These are phyloP conservation scores for Cyberlindnera petersonii DNA, from an alignment of 805 yeast species.

Conservation along the genomic window DNA sequence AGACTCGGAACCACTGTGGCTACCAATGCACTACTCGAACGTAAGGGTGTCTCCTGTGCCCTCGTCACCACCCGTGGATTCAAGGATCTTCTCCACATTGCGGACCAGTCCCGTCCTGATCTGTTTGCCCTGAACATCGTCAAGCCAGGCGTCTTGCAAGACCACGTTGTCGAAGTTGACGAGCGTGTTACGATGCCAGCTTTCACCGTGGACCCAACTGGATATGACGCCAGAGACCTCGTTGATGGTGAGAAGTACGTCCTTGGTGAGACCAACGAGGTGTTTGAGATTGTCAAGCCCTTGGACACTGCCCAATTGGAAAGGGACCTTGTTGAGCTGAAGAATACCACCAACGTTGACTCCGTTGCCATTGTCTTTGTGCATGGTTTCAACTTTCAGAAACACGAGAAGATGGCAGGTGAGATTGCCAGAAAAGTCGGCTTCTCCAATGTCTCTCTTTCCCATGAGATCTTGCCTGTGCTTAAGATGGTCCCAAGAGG, in stretches of 20 bases:
- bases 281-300: conserved; percentile 35
- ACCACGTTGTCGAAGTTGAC: conserved; percentile 42
- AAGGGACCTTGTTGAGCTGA: conserved; percentile 21
- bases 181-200: conserved; percentile 61
- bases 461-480: conserved; percentile 30
- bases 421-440: conserved; percentile 33
- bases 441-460: conserved; percentile 22
- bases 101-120: conserved; percentile 50
- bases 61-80: conserved; percentile 48
- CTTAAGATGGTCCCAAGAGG: conserved; percentile 39
- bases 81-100: conserved; percentile 47
- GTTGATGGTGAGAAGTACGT: conserved; percentile 36
- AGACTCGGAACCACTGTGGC: conserved; percentile 51
- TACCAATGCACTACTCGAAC: conserved; percentile 49
- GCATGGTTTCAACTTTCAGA: conserved; percentile 36
- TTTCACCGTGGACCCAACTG: conserved; percentile 43
- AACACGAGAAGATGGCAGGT: conserved; percentile 34
- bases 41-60: conserved; percentile 48
- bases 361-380: conserved; percentile 34
- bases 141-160: conserved; percentile 44
- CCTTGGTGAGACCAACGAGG: conserved; percentile 37
- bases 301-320: conserved; percentile 27
- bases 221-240: conserved; percentile 27
- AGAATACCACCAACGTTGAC: conserved; percentile 26
- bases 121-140: conserved; percentile 46